A percentile compares a stretch with the other conserved stretches of the same genome.
These are phyloP conservation scores for Camellia japonica DNA, from an alignment of 148 eudicot genomes.

Conservation along the genomic window DNA sequence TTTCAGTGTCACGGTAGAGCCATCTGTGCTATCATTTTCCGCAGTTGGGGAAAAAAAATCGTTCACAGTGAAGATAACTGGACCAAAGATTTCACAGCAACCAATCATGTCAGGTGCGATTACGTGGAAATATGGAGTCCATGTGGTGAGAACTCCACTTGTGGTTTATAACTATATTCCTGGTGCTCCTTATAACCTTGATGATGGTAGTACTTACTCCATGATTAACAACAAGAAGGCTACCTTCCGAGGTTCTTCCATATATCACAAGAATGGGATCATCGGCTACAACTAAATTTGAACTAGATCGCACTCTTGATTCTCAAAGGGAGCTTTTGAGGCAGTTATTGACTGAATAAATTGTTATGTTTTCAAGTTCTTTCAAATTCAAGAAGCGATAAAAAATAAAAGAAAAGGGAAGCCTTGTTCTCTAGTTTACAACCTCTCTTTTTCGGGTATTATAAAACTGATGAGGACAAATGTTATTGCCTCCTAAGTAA, in stretches of 20 bases:
- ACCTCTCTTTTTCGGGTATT: too few species aligned
- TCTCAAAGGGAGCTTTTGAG: too few species aligned
- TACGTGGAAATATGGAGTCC: conserved; percentile 16
- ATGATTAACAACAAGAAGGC: neutral
- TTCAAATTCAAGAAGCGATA: too few species aligned
- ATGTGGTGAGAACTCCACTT: conserved; percentile 23
- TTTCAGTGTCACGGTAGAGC: neutral
- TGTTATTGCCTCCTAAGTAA: too few species aligned
- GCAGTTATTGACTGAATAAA: too few species aligned
- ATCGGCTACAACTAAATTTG: neutral
- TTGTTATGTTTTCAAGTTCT: too few species aligned
- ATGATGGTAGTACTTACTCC: neutral
- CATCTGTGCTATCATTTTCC: neutral
- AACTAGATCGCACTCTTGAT: too few species aligned
- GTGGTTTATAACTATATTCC: conserved; percentile 29
- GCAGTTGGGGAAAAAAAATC: conserved; percentile 6
- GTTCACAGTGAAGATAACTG: conserved; percentile 7
- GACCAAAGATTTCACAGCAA: conserved; percentile 9
- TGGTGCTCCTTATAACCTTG: conserved; percentile 26
- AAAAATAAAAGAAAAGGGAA: too few species aligned
- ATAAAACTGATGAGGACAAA: too few species aligned
- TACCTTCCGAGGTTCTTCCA: neutral
- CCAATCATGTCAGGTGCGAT: conserved; percentile 18
- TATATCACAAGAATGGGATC: conserved; percentile 3
- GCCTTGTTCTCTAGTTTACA: too few species aligned